Evolutionary conservation across 2,329 filamentous ascomycete species (phyloP), one percentile per base, ranked within the genome.

Genomic region (Fonsecaea nubica): DNA sequence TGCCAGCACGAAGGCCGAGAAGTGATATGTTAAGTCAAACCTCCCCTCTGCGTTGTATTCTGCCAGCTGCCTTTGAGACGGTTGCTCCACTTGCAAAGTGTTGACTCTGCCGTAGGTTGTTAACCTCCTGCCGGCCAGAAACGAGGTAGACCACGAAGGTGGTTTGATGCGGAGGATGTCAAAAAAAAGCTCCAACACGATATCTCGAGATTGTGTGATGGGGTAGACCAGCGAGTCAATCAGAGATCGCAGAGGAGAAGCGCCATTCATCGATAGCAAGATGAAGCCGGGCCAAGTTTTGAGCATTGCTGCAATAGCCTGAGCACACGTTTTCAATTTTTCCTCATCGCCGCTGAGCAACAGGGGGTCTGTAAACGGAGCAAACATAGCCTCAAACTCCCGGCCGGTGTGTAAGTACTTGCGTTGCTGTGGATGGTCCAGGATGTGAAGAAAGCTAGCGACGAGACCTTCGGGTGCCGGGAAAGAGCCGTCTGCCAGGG

Each of bases 91-190:
- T 71, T 92, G 92, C 59, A 98, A 81, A 67, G 92, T 95, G 7
- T 92, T 89, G 42, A 98, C 93, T 73, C 96, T 87, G n/a, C 93
- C 94, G 77, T 99, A 99, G 0, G 95, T 99, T 0, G 96, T 99
- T 55, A 99, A 83, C 66, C 96, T 86, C 71, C 95, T 87, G 7
- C 95, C 96, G 40, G 96, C 95, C 55, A 99, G 85, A 76, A 97
- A 99, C 0, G 94, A 96, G 0, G 92, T 93, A 7, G 95, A 96
- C 95, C 95, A 99, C 8, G 93, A 89, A 52, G 95, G 89, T 65
- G 93, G 90, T 73, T 98, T 98, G 75, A 99, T 97, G 40, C 94
- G 89, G 59, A 99, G 80, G 21, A 89, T 85, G 73, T 90, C 88
- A 72, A 96, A 97, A 18, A 99, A 80, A 12, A 99, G 82, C 76